Percentiles rank a stretch among this genome's conserved stretches.
Conservation (phyloP, 352 stramenopile species). For the Phytophthora podocarpi region DNA sequence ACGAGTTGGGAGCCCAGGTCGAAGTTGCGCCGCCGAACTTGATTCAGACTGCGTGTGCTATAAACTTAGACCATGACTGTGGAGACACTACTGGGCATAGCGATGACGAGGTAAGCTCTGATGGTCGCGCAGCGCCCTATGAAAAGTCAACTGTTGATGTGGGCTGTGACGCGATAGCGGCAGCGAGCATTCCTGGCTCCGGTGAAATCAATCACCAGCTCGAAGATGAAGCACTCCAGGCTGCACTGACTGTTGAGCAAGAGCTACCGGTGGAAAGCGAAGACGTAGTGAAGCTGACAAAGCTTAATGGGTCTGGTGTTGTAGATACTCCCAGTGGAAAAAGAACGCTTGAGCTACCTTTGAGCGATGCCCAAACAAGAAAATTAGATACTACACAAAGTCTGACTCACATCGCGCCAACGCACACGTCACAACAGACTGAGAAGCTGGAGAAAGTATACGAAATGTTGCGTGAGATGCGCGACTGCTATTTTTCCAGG, state of each 20-base stretch:
- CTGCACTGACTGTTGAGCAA: neutral
- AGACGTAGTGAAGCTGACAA: too few species aligned
- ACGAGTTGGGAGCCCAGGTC: neutral
- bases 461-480: constrained; percentile 33
- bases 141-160: constrained; percentile 15
- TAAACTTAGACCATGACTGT: neutral
- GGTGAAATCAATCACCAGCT: neutral
- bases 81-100: neutral
- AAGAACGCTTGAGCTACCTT: too few species aligned
- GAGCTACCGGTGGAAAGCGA: neutral
- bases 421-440: neutral
- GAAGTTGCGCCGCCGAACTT: too few species aligned
- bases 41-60: neutral
- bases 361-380: too few species aligned
- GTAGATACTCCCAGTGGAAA: too few species aligned
- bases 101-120: neutral
- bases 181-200: neutral
- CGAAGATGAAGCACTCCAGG: neutral
- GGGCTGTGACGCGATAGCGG: constrained; percentile 27
- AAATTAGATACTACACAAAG: too few species aligned
- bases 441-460: constrained; percentile 29
- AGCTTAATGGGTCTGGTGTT: too few species aligned
- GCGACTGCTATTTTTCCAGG: constrained; percentile 8
- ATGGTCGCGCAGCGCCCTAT: neutral
- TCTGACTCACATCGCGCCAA: neutral